Evolutionary conservation across 371 early-diverging fungal species (phyloP).

Genomic region (Parasitella parasitica): DNA sequence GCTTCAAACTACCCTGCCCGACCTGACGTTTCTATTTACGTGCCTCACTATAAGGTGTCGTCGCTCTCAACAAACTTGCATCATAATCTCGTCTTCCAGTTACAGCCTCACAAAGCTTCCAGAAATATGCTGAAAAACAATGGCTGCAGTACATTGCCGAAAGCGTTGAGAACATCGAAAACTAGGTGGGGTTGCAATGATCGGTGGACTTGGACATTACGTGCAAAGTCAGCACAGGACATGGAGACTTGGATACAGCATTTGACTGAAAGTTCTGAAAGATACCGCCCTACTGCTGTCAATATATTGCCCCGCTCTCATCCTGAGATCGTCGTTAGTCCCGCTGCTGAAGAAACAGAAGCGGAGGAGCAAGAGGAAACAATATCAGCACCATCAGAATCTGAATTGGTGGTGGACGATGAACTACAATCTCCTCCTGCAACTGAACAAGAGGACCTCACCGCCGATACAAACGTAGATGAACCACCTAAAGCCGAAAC

Average conservation of each 20-base stretch:
- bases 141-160: slow-evolving; percentile 2
- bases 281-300: not conserved
- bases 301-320: not conserved
- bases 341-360: not conserved
- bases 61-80: slow-evolving; percentile 39
- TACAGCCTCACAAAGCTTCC: slow-evolving; percentile 31
- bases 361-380: not conserved
- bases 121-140: slow-evolving; percentile 9
- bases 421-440: not conserved
- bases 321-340: not conserved
- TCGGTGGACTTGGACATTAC: slow-evolving; percentile 27
- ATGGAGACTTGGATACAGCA: slow-evolving; percentile 41
- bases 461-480: too few relatives aligned
- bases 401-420: not conserved
- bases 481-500: too few relatives aligned
- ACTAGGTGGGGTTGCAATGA: slow-evolving; percentile 7
- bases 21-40: slow-evolving; percentile 30
- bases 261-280: slow-evolving; percentile 23
- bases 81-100: slow-evolving; percentile 39
- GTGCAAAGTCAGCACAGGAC: slow-evolving; percentile 39
- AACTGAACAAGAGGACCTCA: not conserved
- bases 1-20: slow-evolving; percentile 25
- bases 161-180: slow-evolving; percentile 15
- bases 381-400: not conserved
- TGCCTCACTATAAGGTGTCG: slow-evolving; percentile 43